Evolutionary conservation across 768 basidiomycete species (phyloP), one percentile per base, ranked within the genome.

Genomic region (Boletus tomentosulus): DNA sequence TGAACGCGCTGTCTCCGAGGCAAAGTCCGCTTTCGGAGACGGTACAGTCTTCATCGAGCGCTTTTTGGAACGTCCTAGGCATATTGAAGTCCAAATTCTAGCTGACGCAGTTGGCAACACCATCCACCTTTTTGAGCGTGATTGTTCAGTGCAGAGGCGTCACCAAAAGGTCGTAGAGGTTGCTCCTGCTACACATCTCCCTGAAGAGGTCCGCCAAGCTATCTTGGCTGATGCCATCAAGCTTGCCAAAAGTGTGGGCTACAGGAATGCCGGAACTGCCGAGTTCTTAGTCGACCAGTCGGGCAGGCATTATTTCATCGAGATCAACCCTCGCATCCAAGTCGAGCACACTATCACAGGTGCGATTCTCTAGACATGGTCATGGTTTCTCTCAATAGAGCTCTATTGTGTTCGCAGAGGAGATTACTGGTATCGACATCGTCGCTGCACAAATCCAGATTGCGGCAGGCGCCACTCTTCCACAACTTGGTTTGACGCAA

Each of bases 151-250:
- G 11, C 97, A 99, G 71, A 78, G 97, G 56, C 80, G 97, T 55
- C 97, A 99, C 74, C 97, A 99, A 70, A 99, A 98, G 73, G 96
- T 99, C 56, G 97, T 98, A 57, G 97, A 98, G 72, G 95, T 97
- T 46, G 97, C 97, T 0, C 97, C 97, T 27, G 96, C 97, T 25
- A 93, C 89, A 25, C 91, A 96, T 68, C 81, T 98, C 41, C 86
- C 89, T 31, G 95, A 98, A 53, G 89, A 94, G 63, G 77, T 95
- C 52, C 85, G 96, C 45, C 86, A 92, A 64, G 88, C 87, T 22
- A 94, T 99, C 66, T 75, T 94, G 49, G 62, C 71, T 33, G 96
- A 98, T 69, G 97, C 97, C 10, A 92, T 98, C 76, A 98, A 88
- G 76, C 79, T 98, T 52, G 94, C 93, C 51, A 87, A 83, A 74